Conservation (phyloP, 23 red algal genomes). For the Gracilaria gracilis region DNA sequence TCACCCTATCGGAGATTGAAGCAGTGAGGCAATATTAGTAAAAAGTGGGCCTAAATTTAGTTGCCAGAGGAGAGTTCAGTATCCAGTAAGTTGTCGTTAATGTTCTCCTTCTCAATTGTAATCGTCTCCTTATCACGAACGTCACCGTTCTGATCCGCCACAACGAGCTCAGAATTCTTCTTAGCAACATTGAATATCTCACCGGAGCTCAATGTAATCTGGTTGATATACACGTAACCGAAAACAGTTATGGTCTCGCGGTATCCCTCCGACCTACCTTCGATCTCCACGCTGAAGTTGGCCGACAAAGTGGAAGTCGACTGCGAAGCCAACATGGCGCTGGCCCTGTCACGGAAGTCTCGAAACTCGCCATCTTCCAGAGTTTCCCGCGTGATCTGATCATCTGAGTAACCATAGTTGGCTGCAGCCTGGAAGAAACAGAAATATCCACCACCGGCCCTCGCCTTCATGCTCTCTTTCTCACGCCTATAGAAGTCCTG, state of each 20-base stretch:
- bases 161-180: constrained; percentile 22
- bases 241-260: background rate
- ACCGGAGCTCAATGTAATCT: constrained; percentile 17
- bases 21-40: no score
- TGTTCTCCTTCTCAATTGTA: background rate
- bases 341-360: constrained; percentile 4
- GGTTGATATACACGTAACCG: constrained; percentile 33
- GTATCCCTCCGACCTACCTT: constrained; percentile 3
- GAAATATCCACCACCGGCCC: constrained; percentile 16
- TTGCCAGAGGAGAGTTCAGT: background rate
- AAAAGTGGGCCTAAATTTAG: no score
- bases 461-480: background rate
- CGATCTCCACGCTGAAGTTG: background rate
- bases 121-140: background rate
- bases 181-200: constrained; percentile 8
- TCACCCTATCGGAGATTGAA: no score
- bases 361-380: background rate
- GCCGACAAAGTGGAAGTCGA: background rate
- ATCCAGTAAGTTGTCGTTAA: background rate
- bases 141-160: background rate
- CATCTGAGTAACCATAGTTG: constrained; percentile 17
- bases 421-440: constrained; percentile 29
- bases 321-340: background rate
- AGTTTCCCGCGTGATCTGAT: background rate
- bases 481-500: constrained; percentile 9